These are phyloP conservation scores for Pyronema domesticum DNA, from an alignment of 495 filamentous ascomycete genomes.

Conservation along the genomic window DNA sequence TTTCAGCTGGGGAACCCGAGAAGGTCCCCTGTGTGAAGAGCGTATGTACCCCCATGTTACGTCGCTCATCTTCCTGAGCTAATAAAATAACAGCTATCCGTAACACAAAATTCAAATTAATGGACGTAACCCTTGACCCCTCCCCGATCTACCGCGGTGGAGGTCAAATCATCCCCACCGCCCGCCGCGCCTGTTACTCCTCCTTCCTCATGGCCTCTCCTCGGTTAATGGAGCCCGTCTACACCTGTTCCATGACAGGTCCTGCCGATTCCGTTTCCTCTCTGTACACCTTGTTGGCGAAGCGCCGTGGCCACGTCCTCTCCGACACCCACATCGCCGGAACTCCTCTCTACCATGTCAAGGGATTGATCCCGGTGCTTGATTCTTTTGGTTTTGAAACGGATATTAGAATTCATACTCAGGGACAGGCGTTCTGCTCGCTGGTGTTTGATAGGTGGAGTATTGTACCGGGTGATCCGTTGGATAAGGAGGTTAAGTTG, in stretches of 20 bases:
- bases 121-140: constrained; percentile 67
- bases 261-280: constrained; percentile 76
- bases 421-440: constrained; percentile 73
- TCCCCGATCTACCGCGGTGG: constrained; percentile 89
- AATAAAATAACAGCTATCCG: constrained; percentile 50
- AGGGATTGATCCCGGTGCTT: constrained; percentile 82
- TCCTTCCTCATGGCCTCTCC: constrained; percentile 95
- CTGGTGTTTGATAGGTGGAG: constrained; percentile 94
- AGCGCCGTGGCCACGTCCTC: constrained; percentile 79
- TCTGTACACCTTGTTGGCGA: constrained; percentile 79
- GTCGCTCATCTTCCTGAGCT: not conserved
- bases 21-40: constrained; percentile 96
- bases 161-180: constrained; percentile 91
- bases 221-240: constrained; percentile 88
- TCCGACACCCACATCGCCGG: constrained; percentile 85
- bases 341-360: constrained; percentile 83
- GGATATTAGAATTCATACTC: constrained; percentile 86
- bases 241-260: constrained; percentile 78
- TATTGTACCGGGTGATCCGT: constrained; percentile 83
- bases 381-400: constrained; percentile 97
- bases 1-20: constrained; percentile 85
- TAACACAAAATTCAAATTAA: constrained; percentile 88
- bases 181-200: constrained; percentile 76
- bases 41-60: constrained; percentile 41
- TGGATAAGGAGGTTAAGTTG: constrained; percentile 69